These are phyloP conservation scores for Aspergillus sclerotialis DNA, from an alignment of 2,329 filamentous ascomycete species.

Conservation along the genomic window DNA sequence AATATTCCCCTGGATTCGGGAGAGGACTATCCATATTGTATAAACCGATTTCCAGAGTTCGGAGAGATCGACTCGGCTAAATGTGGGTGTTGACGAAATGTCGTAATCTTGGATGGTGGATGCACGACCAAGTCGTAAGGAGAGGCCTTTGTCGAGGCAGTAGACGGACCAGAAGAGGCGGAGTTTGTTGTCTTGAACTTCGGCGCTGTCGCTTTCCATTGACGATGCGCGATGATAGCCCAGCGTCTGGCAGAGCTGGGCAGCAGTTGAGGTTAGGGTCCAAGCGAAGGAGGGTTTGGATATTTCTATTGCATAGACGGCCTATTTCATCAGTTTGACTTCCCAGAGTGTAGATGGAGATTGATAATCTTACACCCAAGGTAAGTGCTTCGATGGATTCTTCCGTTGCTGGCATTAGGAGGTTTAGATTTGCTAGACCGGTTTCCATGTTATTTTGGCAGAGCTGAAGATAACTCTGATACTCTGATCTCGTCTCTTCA, in stretches of 20 bases:
- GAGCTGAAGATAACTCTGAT: constrained; percentile 21
- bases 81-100: constrained; percentile 41
- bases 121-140: constrained; percentile 53
- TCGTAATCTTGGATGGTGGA: constrained; percentile 55
- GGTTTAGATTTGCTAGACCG: constrained; percentile 42
- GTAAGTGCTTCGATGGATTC: constrained; percentile 54
- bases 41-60: constrained; percentile 42
- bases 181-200: constrained; percentile 24
- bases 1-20: constrained; percentile 51
- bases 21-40: constrained; percentile 49
- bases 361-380: constrained; percentile 44
- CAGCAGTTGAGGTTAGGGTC: constrained; percentile 54
- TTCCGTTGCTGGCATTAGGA: constrained; percentile 50
- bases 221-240: constrained; percentile 47
- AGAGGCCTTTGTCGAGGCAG: constrained; percentile 52
- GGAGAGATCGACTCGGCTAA: constrained; percentile 6
- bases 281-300: constrained; percentile 59
- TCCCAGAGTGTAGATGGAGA: background rate
- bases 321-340: constrained; percentile 30
- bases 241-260: constrained; percentile 55
- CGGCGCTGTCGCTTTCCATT: constrained; percentile 16
- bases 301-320: constrained; percentile 55
- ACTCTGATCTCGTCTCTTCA: constrained; percentile 15
- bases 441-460: constrained; percentile 41
- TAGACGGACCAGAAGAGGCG: constrained; percentile 55